phyloP scores from a whole-genome alignment of 805 yeast genomes.

The Candida oleophila region DNA sequence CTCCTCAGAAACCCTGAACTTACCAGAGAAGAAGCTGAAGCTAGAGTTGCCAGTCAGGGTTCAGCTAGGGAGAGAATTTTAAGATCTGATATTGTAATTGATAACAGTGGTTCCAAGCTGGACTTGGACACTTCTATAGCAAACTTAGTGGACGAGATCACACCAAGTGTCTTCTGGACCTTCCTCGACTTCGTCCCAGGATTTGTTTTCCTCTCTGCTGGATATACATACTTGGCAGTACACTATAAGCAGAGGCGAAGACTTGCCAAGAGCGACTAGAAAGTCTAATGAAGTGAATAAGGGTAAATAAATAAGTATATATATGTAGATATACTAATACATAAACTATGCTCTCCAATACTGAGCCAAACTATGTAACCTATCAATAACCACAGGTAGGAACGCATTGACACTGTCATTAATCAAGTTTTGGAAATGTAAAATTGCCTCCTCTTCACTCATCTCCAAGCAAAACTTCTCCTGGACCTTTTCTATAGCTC shows the following conservation, averaged over 20 bases:
- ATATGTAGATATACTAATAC: neutral
- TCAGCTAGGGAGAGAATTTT: slow-evolving; percentile 52
- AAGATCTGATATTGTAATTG: slow-evolving; percentile 65
- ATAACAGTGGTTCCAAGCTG: slow-evolving; percentile 47
- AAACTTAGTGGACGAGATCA: slow-evolving; percentile 21
- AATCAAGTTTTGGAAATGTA: slow-evolving; percentile 90
- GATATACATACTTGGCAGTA: slow-evolving; percentile 19
- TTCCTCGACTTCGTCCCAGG: slow-evolving; percentile 27
- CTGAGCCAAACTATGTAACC: slow-evolving; percentile 93
- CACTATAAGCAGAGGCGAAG: slow-evolving; percentile 15
- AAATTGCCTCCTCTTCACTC: slow-evolving; percentile 93
- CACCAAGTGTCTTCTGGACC: slow-evolving; percentile 22
- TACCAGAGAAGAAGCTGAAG: slow-evolving; percentile 60
- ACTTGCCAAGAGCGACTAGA: neutral
- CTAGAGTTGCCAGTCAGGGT: slow-evolving; percentile 79
- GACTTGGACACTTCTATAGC: slow-evolving; percentile 22
- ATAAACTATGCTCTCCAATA: slow-evolving; percentile 81
- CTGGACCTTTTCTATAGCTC: slow-evolving; percentile 86
- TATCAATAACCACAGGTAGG: slow-evolving; percentile 91
- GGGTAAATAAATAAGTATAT: too few relatives aligned
- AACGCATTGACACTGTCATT: slow-evolving; percentile 94
- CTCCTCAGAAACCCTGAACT: slow-evolving; percentile 66
- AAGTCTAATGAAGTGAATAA: too few relatives aligned
- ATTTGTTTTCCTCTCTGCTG: slow-evolving; percentile 22
- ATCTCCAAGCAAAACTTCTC: slow-evolving; percentile 92